Evolutionary conservation across 2,329 filamentous ascomycete species (phyloP).

Genomic region (Bipolaris cookei): DNA sequence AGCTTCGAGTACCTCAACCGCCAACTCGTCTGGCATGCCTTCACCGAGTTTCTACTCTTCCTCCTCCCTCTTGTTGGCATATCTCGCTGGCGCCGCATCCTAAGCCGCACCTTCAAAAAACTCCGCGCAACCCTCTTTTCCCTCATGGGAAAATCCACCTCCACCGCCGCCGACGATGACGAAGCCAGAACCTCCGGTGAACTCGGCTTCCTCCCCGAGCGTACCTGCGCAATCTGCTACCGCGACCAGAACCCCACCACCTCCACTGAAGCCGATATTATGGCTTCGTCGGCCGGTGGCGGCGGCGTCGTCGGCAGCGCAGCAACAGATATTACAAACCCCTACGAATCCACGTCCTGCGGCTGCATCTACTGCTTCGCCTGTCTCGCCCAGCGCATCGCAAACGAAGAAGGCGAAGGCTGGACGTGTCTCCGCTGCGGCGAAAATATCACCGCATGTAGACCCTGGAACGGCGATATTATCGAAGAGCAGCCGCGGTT

Average conservation of each 20-base stretch:
- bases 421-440: conserved; percentile 92
- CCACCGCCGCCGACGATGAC: conserved; percentile 54
- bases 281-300: conserved; percentile 66
- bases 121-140: conserved; percentile 65
- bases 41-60: conserved; percentile 98
- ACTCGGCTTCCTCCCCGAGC: conserved; percentile 83
- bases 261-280: conserved; percentile 71
- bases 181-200: conserved; percentile 66
- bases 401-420: conserved; percentile 91
- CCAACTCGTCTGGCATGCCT: conserved; percentile 99
- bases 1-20: conserved; percentile 98
- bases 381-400: conserved; percentile 86
- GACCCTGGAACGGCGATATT: conserved; percentile 91
- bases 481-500: conserved; percentile 58
- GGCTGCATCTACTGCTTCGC: conserved; percentile 96
- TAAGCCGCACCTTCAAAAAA: conserved; percentile 85
- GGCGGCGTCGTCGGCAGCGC: conserved; percentile 85
- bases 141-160: conserved; percentile 52
- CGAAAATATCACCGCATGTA: conserved; percentile 80
- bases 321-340: conserved; percentile 93
- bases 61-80: conserved; percentile 96
- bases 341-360: conserved; percentile 89
- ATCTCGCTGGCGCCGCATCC: conserved; percentile 87
- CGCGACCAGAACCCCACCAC: conserved; percentile 82
- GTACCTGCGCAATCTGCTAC: conserved; percentile 97